Conservation (phyloP, 208 protist species). For the Crithidia brevicula region DNA sequence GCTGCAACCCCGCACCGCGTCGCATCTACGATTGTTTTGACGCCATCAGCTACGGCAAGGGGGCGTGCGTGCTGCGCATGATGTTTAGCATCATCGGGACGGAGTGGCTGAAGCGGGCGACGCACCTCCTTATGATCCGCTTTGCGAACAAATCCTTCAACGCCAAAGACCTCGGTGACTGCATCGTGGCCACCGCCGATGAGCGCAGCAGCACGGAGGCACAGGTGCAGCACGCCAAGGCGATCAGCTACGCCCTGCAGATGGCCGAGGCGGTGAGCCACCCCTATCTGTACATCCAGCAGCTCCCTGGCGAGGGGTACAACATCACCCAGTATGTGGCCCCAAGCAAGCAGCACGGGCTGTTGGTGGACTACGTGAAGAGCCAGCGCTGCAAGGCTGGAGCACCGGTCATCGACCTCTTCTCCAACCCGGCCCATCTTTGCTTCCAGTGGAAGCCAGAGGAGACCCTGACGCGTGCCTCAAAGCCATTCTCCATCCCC, state of each 20-base stretch:
- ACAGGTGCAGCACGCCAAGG: conserved; percentile 17
- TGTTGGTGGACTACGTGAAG: conserved; percentile 22
- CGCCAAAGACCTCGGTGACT: conserved; percentile 43
- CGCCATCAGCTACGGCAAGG: conserved; percentile 82
- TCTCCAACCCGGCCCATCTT: conserved; percentile 7
- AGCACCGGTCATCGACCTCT: conserved; percentile 23
- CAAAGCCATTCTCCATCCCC: conserved; percentile 24
- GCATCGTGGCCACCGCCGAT: conserved; percentile 35
- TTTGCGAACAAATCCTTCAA: conserved; percentile 36
- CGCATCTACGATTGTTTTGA: conserved; percentile 59
- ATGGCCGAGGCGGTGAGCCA: conserved; percentile 39
- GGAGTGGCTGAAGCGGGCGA: conserved; percentile 35
- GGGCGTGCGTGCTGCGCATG: conserved; percentile 80
- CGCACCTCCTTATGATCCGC: conserved; percentile 42
- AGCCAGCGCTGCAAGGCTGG: conserved; percentile 14
- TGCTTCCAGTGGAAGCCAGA: conserved; percentile 31
- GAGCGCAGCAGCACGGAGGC: conserved; percentile 12
- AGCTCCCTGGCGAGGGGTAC: conserved; percentile 28
- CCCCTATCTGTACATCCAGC: conserved; percentile 51
- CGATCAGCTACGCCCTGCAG: conserved; percentile 25
- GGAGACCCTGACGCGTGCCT: conserved; percentile 15
- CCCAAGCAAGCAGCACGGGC: conserved; percentile 21
- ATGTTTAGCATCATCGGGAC: conserved; percentile 50
- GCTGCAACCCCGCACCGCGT: conserved; percentile 38
- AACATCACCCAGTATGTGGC: conserved; percentile 42